phyloP scores from a whole-genome alignment of 2,329 filamentous ascomycete species.

The Aotearoamyces nothofagi region DNA sequence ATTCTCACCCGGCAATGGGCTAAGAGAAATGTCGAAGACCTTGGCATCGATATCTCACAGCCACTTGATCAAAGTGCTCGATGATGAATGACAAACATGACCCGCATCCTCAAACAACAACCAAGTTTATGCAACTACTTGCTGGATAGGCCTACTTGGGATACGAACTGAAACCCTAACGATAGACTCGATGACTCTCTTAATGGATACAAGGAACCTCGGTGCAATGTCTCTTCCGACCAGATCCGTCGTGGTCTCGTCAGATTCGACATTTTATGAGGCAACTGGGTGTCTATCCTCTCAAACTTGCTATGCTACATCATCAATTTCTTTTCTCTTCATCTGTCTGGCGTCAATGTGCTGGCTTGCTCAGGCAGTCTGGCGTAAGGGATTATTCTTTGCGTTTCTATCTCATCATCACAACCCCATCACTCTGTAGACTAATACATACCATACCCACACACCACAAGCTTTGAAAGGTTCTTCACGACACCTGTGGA shows the following conservation, averaged over 20 bases:
- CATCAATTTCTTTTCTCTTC: conserved; percentile 8
- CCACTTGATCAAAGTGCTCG: conserved; percentile 15
- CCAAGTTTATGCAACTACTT: conserved; percentile 12
- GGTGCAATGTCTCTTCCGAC: conserved; percentile 9
- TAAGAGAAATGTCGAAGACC: conserved; percentile 55
- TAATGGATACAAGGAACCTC: conserved; percentile 19
- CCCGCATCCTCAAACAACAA: conserved; percentile 11
- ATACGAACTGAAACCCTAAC: conserved; percentile 14
- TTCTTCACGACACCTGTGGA: background rate
- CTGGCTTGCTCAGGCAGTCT: conserved; percentile 9
- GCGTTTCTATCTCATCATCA: background rate
- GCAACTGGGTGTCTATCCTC: background rate
- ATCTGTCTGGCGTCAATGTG: conserved; percentile 12
- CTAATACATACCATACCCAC: background rate
- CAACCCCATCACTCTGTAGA: too few species aligned
- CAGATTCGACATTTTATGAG: background rate
- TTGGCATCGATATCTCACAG: conserved; percentile 29
- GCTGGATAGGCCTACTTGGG: conserved; percentile 19
- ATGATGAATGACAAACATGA: conserved; percentile 10
- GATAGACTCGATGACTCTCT: too few species aligned
- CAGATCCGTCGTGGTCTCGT: background rate
- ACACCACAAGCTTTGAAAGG: background rate
- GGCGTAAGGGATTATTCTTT: conserved; percentile 14
- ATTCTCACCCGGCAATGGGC: conserved; percentile 88
- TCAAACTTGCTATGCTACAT: conserved; percentile 10